A percentile compares a stretch with the other conserved stretches of the same genome.
Conservation (phyloP, 1,284 basidiomycete species). For the Ceratobasidium theobromae region DNA sequence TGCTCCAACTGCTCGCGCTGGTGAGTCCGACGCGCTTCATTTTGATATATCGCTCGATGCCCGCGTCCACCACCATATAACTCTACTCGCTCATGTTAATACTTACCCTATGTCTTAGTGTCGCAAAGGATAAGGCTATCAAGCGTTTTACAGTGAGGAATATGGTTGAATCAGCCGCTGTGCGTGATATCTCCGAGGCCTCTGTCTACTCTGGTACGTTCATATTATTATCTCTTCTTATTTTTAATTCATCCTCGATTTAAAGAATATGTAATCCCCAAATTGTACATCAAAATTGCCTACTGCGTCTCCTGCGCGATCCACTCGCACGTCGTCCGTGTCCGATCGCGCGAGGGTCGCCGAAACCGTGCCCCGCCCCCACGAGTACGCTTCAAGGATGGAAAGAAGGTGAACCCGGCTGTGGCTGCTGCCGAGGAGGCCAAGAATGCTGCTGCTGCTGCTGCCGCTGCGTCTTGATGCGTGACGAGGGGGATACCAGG, state of each 20-base stretch:
- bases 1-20: conserved; percentile 98
- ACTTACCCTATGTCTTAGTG: conserved; percentile 46
- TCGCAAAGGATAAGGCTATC: conserved; percentile 99
- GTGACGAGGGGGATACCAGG: not conserved
- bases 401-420: conserved; percentile 91
- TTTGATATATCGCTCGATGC: too few species aligned
- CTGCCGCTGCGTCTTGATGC: not conserved
- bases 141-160: conserved; percentile 99
- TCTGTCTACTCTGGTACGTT: conserved; percentile 87
- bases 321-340: conserved; percentile 98
- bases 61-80: not conserved
- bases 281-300: conserved; percentile 98
- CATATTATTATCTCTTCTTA: not conserved
- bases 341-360: conserved; percentile 89
- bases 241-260: not conserved
- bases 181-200: conserved; percentile 96
- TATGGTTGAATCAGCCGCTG: conserved; percentile 99
- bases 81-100: conserved; percentile 36
- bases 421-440: conserved; percentile 62
- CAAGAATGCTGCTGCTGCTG: conserved; percentile 13
- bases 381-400: conserved; percentile 96
- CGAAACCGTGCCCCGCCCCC: conserved; percentile 96
- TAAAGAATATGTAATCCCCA: conserved; percentile 94
- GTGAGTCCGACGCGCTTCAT: not conserved
- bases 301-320: conserved; percentile 99